A percentile compares a stretch with the other conserved stretches of the same genome.
These are phyloP conservation scores for Trypanosoma melophagium DNA, from an alignment of 208 protist genomes.

Conservation along the genomic window DNA sequence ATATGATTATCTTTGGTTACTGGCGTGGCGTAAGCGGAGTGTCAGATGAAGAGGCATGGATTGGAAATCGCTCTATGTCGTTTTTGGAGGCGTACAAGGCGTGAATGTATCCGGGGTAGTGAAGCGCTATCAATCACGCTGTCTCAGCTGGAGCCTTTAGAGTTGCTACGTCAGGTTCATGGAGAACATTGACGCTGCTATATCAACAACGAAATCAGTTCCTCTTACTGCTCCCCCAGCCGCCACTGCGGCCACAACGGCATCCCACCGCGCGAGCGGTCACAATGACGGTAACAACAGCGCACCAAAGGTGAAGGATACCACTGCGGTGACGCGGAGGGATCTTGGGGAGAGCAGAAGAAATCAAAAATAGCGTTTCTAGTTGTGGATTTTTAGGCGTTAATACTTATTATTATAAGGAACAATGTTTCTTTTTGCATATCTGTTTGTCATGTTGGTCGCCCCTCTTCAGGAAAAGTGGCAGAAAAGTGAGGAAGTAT, in stretches of 20 bases:
- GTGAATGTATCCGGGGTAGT: conserved; percentile 12
- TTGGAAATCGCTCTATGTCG: conserved; percentile 23
- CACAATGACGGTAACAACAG: conserved; percentile 2
- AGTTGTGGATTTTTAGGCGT: not conserved
- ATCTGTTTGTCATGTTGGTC: no score
- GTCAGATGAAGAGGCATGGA: conserved; percentile 21
- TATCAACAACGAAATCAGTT: conserved; percentile 28
- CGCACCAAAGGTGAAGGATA: conserved; percentile 4
- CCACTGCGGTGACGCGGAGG: not conserved
- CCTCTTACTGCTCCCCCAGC: not conserved
- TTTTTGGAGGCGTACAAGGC: conserved; percentile 17
- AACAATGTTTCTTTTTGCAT: no score
- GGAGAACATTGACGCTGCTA: not conserved
- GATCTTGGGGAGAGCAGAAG: conserved; percentile 11
- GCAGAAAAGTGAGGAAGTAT: not conserved
- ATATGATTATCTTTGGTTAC: not conserved
- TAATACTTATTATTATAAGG: not conserved
- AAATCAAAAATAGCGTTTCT: conserved; percentile 1
- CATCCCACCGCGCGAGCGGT: conserved; percentile 15
- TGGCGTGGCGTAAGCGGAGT: conserved; percentile 14
- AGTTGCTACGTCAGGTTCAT: no score
- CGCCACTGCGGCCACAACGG: not conserved
- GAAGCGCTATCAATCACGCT: conserved; percentile 8
- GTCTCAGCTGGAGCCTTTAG: conserved; percentile 8
- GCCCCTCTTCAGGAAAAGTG: not conserved